Percentiles rank a stretch among this genome's conserved stretches.
Conservation (phyloP, 2,329 filamentous ascomycete species). For the Geoglossum cookeanum region DNA sequence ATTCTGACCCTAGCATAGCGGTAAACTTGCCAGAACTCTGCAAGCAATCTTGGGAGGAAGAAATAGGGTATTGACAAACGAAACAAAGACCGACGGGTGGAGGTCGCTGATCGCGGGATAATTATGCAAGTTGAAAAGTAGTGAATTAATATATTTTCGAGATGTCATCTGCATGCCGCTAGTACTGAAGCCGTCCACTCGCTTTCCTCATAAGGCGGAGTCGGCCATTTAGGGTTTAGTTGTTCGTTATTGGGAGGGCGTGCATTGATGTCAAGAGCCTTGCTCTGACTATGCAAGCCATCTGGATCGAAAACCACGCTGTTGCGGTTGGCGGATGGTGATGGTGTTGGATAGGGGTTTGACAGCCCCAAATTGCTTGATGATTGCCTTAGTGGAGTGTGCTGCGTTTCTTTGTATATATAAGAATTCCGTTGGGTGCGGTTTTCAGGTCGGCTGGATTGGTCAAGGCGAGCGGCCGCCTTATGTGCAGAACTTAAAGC, state of each 20-base stretch:
- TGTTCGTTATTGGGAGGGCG: constrained; percentile 31
- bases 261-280: constrained; percentile 50
- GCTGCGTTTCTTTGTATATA: constrained; percentile 6
- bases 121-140: neutral
- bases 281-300: constrained; percentile 42
- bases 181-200: constrained; percentile 64
- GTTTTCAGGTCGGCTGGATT: constrained; percentile 8
- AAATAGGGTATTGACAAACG: neutral
- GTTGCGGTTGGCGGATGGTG: constrained; percentile 67
- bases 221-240: constrained; percentile 62
- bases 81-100: neutral
- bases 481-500: constrained; percentile 59
- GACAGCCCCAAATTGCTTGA: constrained; percentile 40
- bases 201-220: constrained; percentile 81
- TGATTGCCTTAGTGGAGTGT: constrained; percentile 38
- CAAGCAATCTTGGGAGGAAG: neutral
- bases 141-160: neutral
- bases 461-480: constrained; percentile 52
- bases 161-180: neutral
- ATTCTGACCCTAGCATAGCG: neutral
- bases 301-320: constrained; percentile 51
- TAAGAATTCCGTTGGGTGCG: constrained; percentile 10
- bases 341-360: constrained; percentile 49
- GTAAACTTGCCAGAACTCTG: neutral
- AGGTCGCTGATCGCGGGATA: neutral